Percentiles rank a stretch among this genome's conserved stretches.
phyloP scores from a whole-genome alignment of 176 grass and related monocot species.

The Raddia distichophylla region DNA sequence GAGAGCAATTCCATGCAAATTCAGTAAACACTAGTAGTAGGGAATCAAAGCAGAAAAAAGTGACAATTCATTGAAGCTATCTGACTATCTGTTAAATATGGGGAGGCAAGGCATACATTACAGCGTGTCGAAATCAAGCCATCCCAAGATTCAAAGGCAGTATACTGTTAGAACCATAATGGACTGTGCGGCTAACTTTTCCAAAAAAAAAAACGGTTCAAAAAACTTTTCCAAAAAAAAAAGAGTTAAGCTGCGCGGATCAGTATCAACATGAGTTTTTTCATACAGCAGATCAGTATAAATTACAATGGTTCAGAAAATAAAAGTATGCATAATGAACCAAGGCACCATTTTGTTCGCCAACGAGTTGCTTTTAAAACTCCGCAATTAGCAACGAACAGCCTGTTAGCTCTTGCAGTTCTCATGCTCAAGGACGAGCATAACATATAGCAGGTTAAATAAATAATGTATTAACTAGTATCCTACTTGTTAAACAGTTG shows the following conservation, averaged over 20 bases:
- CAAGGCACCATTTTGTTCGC: neutral
- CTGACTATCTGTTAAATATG: neutral
- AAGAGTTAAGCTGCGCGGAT: neutral
- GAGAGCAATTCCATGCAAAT: neutral
- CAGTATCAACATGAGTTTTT: neutral
- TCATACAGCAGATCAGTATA: neutral
- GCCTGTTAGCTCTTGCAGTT: neutral
- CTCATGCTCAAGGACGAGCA: neutral
- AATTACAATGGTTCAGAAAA: neutral
- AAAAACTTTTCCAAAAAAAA: no score
- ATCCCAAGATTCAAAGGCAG: neutral
- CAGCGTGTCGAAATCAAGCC: neutral
- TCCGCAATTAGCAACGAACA: neutral
- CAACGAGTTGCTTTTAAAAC: neutral
- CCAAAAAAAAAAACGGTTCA: no score
- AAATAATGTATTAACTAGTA: neutral
- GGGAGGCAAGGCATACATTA: neutral
- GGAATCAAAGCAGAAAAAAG: neutral
- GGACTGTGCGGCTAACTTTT: neutral
- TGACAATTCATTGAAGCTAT: neutral
- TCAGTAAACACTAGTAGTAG: neutral
- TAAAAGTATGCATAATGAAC: neutral
- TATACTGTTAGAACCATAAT: neutral
- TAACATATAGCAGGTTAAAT: neutral
- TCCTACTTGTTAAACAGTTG: slow-evolving; percentile 23